Evolutionary conservation across 2,329 filamentous ascomycete species (phyloP).

Genomic region (Fusarium brachygibbosum): DNA sequence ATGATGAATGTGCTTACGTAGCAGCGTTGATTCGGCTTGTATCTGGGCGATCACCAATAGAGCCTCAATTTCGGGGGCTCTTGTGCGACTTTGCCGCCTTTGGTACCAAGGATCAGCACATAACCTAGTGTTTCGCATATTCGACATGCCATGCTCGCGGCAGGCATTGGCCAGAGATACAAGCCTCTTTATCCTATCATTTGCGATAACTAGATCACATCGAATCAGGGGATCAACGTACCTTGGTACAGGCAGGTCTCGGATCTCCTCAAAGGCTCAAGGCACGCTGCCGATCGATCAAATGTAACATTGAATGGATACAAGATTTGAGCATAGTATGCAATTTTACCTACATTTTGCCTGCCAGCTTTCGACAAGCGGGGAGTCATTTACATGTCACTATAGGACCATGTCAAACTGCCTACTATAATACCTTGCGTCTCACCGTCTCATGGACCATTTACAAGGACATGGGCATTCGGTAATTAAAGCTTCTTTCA

Average conservation of each 20-base stretch:
- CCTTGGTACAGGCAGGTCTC: conserved; percentile 7
- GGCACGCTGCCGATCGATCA: conserved; percentile 18
- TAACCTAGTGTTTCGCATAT: conserved; percentile 4
- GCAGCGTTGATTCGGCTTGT: background rate
- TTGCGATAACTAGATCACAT: conserved; percentile 27
- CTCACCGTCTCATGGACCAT: background rate
- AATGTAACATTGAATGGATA: conserved; percentile 1
- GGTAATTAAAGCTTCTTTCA: conserved; percentile 1
- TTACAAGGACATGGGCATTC: background rate
- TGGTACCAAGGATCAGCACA: background rate
- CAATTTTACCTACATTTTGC: background rate
- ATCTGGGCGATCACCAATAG: background rate
- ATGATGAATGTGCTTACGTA: background rate
- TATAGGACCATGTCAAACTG: background rate
- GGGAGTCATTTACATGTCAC: background rate
- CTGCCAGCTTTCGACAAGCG: background rate
- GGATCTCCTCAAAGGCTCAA: conserved; percentile 9
- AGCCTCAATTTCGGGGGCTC: background rate
- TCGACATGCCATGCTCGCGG: conserved; percentile 6
- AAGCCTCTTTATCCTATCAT: conserved; percentile 15
- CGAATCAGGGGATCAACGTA: conserved; percentile 7
- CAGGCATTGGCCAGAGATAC: conserved; percentile 8
- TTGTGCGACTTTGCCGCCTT: background rate
- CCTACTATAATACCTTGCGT: background rate
- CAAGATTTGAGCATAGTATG: background rate